phyloP scores from a whole-genome alignment of 1,284 basidiomycete genomes.

The Coniophora puteana region DNA sequence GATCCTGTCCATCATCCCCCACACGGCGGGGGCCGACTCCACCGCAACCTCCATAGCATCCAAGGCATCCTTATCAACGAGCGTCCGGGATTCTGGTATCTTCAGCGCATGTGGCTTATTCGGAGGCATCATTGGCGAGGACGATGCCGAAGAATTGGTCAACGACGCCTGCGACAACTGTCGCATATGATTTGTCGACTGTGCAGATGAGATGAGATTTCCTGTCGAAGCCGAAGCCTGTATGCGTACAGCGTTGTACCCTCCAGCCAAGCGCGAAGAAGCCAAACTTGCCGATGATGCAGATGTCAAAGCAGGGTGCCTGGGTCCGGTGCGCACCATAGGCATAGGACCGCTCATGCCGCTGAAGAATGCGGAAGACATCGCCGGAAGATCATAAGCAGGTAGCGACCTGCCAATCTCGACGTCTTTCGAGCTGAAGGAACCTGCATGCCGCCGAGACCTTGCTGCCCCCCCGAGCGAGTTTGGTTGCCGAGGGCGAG shows the following conservation, averaged over 20 bases:
- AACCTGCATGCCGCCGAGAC: constrained; percentile 85
- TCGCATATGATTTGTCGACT: constrained; percentile 42
- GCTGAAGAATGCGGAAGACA: constrained; percentile 28
- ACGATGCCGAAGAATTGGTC: constrained; percentile 37
- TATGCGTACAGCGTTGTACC: constrained; percentile 8
- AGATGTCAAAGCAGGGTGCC: constrained; percentile 28
- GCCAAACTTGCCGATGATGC: constrained; percentile 17
- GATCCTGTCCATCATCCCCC: constrained; percentile 67
- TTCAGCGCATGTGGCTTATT: constrained; percentile 40
- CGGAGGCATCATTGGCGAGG: constrained; percentile 33
- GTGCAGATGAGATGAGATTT: constrained; percentile 14
- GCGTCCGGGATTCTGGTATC: constrained; percentile 45
- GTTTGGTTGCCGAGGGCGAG: constrained; percentile 28
- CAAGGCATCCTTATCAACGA: constrained; percentile 67
- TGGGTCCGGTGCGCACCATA: constrained; percentile 46
- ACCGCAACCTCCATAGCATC: constrained; percentile 66
- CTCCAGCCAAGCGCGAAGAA: constrained; percentile 9
- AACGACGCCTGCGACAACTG: constrained; percentile 57
- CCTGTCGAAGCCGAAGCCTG: constrained; percentile 15
- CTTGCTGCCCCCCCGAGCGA: constrained; percentile 34
- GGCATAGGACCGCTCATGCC: constrained; percentile 34
- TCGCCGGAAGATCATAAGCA: constrained; percentile 44
- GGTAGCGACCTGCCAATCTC: constrained; percentile 83
- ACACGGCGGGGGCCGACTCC: constrained; percentile 66
- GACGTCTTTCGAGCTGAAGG: constrained; percentile 89